A percentile compares a stretch with the other conserved stretches of the same genome.
Conservation (phyloP, 768 basidiomycete genomes). For the Daedaleopsis nitida region DNA sequence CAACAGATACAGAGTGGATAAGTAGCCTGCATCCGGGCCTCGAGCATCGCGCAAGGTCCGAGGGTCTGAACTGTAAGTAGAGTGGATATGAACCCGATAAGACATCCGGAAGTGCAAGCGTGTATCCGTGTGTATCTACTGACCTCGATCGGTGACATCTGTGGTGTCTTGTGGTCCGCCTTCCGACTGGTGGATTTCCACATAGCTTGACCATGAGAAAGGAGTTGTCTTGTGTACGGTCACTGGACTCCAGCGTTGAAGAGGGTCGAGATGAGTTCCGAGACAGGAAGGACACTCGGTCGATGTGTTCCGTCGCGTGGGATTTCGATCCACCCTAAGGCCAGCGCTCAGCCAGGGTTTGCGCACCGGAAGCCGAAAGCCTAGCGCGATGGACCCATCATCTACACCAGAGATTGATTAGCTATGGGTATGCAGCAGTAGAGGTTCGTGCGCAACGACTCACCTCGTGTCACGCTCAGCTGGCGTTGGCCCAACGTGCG, state of each 20-base stretch:
- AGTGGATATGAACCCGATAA: constrained; percentile 6
- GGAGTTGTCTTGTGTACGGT: not conserved
- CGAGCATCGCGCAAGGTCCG: constrained; percentile 8
- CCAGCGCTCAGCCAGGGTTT: not conserved
- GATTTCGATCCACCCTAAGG: not conserved
- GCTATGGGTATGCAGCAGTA: not conserved
- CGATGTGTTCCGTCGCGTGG: not conserved
- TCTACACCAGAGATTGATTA: not conserved
- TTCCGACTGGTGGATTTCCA: not conserved
- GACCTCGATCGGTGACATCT: constrained; percentile 12
- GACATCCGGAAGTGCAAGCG: constrained; percentile 2
- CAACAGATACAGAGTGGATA: constrained; percentile 6
- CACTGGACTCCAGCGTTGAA: not conserved
- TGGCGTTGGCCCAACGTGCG: not conserved
- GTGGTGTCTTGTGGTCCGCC: not conserved
- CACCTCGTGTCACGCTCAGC: not conserved
- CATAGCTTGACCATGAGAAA: not conserved
- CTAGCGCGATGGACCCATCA: no score
- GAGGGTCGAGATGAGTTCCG: not conserved
- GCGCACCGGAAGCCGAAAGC: not conserved
- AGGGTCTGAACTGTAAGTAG: constrained; percentile 4
- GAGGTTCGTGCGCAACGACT: not conserved
- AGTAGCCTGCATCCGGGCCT: constrained; percentile 13
- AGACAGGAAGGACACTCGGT: not conserved
- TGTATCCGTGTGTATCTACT: constrained; percentile 11